Evolutionary conservation across 1,284 basidiomycete genomes (phyloP), one percentile per base, ranked within the genome.

Genomic region (Quambalaria eucalypti): DNA sequence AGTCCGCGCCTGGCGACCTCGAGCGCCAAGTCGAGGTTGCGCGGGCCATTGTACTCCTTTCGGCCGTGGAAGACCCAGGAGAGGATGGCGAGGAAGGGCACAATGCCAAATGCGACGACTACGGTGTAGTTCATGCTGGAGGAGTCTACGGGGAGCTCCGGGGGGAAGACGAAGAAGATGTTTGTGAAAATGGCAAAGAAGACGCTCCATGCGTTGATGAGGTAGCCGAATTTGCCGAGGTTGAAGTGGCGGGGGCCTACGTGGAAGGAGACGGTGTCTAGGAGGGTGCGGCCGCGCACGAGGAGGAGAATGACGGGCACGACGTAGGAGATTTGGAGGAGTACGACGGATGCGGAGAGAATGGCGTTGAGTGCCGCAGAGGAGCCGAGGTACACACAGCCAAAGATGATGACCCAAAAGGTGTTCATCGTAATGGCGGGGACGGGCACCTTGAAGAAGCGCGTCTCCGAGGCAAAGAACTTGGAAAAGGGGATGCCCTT

Each of bases 401-500:
- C 66, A 28, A 72, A 71, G 44, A 71, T 30, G 53, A 68, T 61
- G 19, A 64, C 64, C 55, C 84, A 78, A 4, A 64, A 54, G 0
- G 82, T 82, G 16, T 82, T 82, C 12, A 87, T 76, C 2, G 84
- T 66, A 52, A 86, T 81, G 0, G 84, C 82, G 50, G 68, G 60
- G 33, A 74, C 60, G 7, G 76, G 76, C 0, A 77, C 69, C 16
- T 69, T 62, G 4, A 76, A 55, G 49, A 50, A 76, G 33, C 56
- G 56, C 62, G 81, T 80, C 61, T 84, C 78, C 29, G 74, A 76
- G 1, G 81, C 72, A 68, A 86, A 83, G 48, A 79, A 68, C 2
- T 54, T 48, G 26, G 81, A 80, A 63, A 84, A 81, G 1, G 84
- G 84, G 1, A 87, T 79, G 7, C 84, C 85, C 52, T 79, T 77